Percentiles rank a stretch among this genome's conserved stretches.
Evolutionary conservation across 495 filamentous ascomycete genomes (phyloP).

Genomic region (Penicillium fimorum): DNA sequence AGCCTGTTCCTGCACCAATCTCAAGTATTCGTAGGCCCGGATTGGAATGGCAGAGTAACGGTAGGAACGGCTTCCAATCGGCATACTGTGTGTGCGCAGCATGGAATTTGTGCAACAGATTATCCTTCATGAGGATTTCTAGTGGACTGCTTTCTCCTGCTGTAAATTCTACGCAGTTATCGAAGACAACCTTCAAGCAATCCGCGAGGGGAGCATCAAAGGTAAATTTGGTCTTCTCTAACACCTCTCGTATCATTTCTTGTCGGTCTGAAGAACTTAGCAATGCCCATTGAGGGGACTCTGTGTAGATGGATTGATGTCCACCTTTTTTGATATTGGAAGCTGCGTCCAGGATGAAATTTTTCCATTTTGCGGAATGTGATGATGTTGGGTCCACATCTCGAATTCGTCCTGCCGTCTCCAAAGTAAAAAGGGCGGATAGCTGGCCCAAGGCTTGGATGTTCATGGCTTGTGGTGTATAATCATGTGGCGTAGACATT

Average conservation of each 20-base stretch:
- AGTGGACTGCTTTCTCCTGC: constrained; percentile 23
- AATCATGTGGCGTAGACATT: background rate
- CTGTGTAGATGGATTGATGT: background rate
- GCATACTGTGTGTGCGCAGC: constrained; percentile 10
- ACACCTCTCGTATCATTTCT: background rate
- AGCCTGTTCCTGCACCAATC: constrained; percentile 48
- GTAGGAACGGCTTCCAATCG: constrained; percentile 19
- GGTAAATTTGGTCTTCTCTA: background rate
- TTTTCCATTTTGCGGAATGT: constrained; percentile 1
- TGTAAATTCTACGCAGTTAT: background rate
- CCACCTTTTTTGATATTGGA: background rate
- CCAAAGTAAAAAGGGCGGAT: background rate
- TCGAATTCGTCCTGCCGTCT: constrained; percentile 3
- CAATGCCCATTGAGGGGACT: background rate
- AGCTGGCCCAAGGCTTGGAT: constrained; percentile 8
- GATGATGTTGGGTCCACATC: background rate
- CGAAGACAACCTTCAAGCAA: constrained; percentile 6
- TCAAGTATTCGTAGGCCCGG: constrained; percentile 45
- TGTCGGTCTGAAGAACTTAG: background rate
- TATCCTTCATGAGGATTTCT: constrained; percentile 26
- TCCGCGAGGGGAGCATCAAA: constrained; percentile 6
- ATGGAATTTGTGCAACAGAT: constrained; percentile 28
- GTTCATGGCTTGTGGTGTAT: background rate
- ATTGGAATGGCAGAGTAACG: constrained; percentile 33
- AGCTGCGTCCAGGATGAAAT: background rate